phyloP scores from a whole-genome alignment of 1,284 basidiomycete genomes.

The Cerioporus squamosus region DNA sequence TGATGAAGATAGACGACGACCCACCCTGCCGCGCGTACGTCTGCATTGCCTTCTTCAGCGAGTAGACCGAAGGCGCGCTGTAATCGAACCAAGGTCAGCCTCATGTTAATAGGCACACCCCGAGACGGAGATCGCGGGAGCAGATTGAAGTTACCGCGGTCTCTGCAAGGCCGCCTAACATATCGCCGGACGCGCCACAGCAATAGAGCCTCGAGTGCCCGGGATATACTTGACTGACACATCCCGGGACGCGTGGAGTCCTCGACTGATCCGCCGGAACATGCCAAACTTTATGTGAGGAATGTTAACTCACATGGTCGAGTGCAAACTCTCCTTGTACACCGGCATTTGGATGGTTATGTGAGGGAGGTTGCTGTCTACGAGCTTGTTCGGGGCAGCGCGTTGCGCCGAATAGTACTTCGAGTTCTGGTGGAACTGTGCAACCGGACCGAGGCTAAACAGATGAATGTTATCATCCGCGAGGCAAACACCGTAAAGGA shows the following conservation, averaged over 20 bases:
- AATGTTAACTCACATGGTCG: constrained; percentile 75
- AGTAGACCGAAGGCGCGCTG: constrained; percentile 77
- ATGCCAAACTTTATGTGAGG: no score
- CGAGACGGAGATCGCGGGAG: no score
- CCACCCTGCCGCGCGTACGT: constrained; percentile 86
- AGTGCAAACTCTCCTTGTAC: constrained; percentile 76
- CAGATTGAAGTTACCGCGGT: no score
- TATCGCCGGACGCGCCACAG: no score
- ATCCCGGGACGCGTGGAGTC: no score
- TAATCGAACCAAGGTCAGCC: no score
- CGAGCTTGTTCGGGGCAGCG: constrained; percentile 59
- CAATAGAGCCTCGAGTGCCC: no score
- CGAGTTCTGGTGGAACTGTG: constrained; percentile 77
- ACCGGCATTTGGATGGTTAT: constrained; percentile 81
- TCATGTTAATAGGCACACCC: no score
- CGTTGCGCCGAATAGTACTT: constrained; percentile 71
- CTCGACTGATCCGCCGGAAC: no score
- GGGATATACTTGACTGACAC: no score
- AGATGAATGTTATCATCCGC: constrained; percentile 67
- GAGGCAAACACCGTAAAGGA: constrained; percentile 59
- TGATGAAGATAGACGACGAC: constrained; percentile 75
- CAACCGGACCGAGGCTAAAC: constrained; percentile 72
- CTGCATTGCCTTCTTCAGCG: constrained; percentile 85
- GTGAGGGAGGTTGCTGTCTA: constrained; percentile 69
- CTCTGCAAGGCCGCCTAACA: no score